Base-by-base conservation (phyloP, 2,329 filamentous ascomycete genomes). In the Davidsoniella australis region DNA sequence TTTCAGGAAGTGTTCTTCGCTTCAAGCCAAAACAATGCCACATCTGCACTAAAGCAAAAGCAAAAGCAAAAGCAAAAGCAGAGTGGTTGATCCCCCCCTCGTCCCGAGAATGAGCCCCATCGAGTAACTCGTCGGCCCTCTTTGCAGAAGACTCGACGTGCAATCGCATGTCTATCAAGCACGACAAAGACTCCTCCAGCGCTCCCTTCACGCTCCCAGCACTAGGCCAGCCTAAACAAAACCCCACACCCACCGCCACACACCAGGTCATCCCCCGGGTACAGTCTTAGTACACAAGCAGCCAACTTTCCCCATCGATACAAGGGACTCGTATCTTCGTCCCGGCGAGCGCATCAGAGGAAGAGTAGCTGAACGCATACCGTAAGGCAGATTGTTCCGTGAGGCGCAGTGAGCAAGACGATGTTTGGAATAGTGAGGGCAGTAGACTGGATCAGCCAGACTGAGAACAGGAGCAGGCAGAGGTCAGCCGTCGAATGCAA, bases 61-160 rank as follows among this genome's bases (percentile, higher is more conserved):
- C 14, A 47, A 16, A 20, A 50, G 16, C 5, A 20, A 14, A 45
- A 41, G 23, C 14, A 47, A 39, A 37, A 24, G 18, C 20, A 43
- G 18, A 24, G 18, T 42, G 45, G 39, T 41, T 63, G 60, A 61
- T 67, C 64, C 66, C 68, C 83, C 82, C 83, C 86, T 94, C 87
- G 88, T 83, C 76, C 87, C 89, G 83, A 95, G 86, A 95, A 94
- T 96, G 87, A 95, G 89, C 89, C 89, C 89, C 89, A 94, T 96
- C 87, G 88, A 94, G 89, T 96, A 93, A 94, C 43, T 33, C 45
- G 36, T 44, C 67, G 64, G 62, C 61, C 56, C 49, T 14, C 41
- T 16, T 23, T 18, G 44, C 56, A 57, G 55, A 56, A 58, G 63
- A 12, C 68, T 62, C 57, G 54, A 61, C 58, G 63, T 69, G 84